phyloP scores from a whole-genome alignment of 2,329 filamentous ascomycete species.

The Meredithiella fracta region DNA sequence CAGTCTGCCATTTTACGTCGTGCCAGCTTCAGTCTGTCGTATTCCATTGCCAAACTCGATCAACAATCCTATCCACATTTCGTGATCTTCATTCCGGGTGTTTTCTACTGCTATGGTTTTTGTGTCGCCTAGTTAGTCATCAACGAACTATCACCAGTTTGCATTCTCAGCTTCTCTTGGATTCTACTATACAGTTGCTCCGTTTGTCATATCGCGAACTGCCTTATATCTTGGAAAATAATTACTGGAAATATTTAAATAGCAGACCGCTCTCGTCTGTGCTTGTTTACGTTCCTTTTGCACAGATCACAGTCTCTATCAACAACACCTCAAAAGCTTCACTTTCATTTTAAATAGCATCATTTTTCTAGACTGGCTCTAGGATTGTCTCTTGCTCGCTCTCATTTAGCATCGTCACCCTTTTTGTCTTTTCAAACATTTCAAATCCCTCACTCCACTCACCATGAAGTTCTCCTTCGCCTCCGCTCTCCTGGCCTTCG shows the following conservation, averaged over 20 bases:
- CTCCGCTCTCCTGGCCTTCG: slow-evolving; percentile 26
- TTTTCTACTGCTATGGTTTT: background rate
- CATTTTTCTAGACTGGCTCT: slow-evolving; percentile 6
- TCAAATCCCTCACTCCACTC: slow-evolving; percentile 1
- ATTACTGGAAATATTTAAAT: background rate
- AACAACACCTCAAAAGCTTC: background rate
- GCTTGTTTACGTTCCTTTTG: slow-evolving; percentile 1
- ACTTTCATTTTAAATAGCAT: slow-evolving; percentile 2
- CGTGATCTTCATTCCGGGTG: background rate
- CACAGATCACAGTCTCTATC: background rate
- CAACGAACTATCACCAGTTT: background rate
- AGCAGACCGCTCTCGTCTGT: background rate
- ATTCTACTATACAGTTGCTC: background rate
- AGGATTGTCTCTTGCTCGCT: background rate
- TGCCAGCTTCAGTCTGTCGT: too few relatives aligned
- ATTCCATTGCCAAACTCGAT: background rate
- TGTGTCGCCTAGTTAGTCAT: slow-evolving; percentile 1
- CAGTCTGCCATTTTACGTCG: background rate
- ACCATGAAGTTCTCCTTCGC: slow-evolving; percentile 29
- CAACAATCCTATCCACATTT: background rate
- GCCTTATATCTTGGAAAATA: background rate
- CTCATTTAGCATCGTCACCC: background rate
- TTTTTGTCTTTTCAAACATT: too few relatives aligned
- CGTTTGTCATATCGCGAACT: background rate
- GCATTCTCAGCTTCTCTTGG: background rate